Base-by-base conservation (phyloP, 2,329 filamentous ascomycete species). In the Coleophoma cylindrospora region DNA sequence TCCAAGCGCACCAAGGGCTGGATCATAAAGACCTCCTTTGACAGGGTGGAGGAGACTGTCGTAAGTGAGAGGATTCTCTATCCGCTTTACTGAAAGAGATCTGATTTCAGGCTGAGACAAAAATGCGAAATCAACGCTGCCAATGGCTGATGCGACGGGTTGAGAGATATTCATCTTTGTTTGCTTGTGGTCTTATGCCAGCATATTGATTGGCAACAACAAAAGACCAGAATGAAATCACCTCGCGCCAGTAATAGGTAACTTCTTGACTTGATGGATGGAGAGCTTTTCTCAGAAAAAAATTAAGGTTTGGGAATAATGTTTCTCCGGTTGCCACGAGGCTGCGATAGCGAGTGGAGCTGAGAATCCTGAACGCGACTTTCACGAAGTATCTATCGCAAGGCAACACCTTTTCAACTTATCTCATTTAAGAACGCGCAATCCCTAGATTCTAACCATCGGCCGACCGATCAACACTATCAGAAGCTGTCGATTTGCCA, bases 31-130 rank as follows among this genome's bases (percentile, higher is more conserved):
- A 66, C 94, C 94, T 52, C 91, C 91, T 13, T 91, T 88, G 10
- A 95, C 81, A 8, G 92, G 91, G 62, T 96, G 91, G 58, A 95
- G 79, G 50, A 96, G 81, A 51, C 83, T 90, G 70, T 97, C 94
- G 68, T 97, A 94, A n/a, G 94, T 96, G 58, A 81, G 89, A 47
- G 91, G 86, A 73, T 95, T 95, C 65, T 95, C 87, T 61, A 99
- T 95, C 70, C 85, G 84, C 75, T 94, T 94, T 59, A 96, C 94
- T 9, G 94, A 99, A 61, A 97, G 83, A 54, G 84, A 80, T 66
- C 85, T 84, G 66, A 99, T 91, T 69, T 99, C 92, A 53, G 86
- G 77, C 47, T 84, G 77, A 17, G 87, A 83, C 59, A 97, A 82
- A 65, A 95, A 89, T 43, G 83, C 85, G 69, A 99, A 99, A 67